Percentiles rank a stretch among this genome's conserved stretches.
phyloP scores from a whole-genome alignment of 371 early-diverging fungal species.

The Mycotypha africana region DNA sequence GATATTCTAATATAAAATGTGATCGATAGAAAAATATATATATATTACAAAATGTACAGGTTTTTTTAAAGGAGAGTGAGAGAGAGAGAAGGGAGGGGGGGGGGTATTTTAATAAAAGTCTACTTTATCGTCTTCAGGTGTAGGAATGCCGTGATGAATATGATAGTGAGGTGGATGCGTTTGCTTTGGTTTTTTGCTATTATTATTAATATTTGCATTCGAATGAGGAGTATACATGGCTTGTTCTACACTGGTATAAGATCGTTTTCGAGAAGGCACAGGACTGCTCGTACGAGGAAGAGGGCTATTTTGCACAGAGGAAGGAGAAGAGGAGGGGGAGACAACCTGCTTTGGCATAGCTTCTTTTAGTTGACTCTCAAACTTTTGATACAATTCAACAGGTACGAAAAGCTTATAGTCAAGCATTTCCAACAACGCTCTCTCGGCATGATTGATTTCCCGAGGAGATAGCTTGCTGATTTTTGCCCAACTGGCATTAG shows the following conservation, averaged over 20 bases:
- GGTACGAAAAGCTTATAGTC: constrained; percentile 71
- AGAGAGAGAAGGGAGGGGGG: constrained; percentile 1
- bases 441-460: constrained; percentile 74
- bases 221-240: neutral
- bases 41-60: neutral
- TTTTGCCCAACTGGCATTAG: constrained; percentile 79
- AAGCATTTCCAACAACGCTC: constrained; percentile 61
- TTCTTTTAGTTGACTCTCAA: constrained; percentile 20
- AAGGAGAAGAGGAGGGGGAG: neutral
- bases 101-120: constrained; percentile 14
- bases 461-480: constrained; percentile 64
- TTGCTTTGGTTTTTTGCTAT: constrained; percentile 7
- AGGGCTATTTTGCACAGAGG: neutral
- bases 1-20: no score
- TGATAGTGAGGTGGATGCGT: neutral
- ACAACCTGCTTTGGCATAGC: constrained; percentile 4
- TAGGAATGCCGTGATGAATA: constrained; percentile 17
- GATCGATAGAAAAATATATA: no score
- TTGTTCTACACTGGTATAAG: no score
- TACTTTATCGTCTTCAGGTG: constrained; percentile 23
- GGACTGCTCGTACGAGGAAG: no score
- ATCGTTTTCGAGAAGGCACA: no score
- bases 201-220: neutral
- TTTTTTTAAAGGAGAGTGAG: constrained; percentile 2
- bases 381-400: constrained; percentile 40